phyloP scores from a whole-genome alignment of 768 basidiomycete species.

The Naganishia vaughanmartiniae region DNA sequence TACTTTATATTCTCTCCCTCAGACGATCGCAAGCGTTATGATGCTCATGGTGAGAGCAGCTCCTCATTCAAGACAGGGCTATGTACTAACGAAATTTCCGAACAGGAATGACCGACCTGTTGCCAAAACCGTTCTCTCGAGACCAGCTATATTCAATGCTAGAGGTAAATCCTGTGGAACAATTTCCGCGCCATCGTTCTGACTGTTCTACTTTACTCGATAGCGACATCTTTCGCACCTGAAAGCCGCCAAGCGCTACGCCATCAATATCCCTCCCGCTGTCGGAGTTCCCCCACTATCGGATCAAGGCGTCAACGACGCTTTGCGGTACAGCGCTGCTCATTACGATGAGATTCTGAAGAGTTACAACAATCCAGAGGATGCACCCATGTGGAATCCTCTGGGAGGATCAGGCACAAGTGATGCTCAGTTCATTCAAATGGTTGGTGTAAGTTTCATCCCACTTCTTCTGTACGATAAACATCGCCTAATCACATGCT shows the following conservation, averaged over 20 bases:
- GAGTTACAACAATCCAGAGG: constrained; percentile 18
- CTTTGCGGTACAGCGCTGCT: constrained; percentile 28
- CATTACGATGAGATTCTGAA: constrained; percentile 13
- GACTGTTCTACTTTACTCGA: not conserved
- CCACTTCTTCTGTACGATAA: not conserved
- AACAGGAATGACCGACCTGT: constrained; percentile 87
- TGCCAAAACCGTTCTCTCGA: constrained; percentile 97
- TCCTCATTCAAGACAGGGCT: not conserved
- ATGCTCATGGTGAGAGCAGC: constrained; percentile 10
- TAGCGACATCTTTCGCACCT: constrained; percentile 26
- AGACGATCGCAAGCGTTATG: constrained; percentile 47
- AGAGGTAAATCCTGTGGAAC: constrained; percentile 55
- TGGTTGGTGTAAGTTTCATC: constrained; percentile 10
- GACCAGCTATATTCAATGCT: constrained; percentile 86
- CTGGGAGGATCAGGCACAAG: constrained; percentile 16
- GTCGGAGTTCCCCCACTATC: constrained; percentile 62
- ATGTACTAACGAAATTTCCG: constrained; percentile 25
- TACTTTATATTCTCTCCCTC: not conserved
- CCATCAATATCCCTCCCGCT: constrained; percentile 59
- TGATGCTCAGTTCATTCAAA: constrained; percentile 20
- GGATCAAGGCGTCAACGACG: constrained; percentile 50
- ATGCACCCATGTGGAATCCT: constrained; percentile 19
- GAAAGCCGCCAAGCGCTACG: constrained; percentile 49
- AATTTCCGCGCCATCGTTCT: constrained; percentile 22
- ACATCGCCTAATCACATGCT: not conserved